A percentile compares a stretch with the other conserved stretches of the same genome.
Evolutionary conservation across 306 rosid species (phyloP).

Genomic region (Castanea mollissima): DNA sequence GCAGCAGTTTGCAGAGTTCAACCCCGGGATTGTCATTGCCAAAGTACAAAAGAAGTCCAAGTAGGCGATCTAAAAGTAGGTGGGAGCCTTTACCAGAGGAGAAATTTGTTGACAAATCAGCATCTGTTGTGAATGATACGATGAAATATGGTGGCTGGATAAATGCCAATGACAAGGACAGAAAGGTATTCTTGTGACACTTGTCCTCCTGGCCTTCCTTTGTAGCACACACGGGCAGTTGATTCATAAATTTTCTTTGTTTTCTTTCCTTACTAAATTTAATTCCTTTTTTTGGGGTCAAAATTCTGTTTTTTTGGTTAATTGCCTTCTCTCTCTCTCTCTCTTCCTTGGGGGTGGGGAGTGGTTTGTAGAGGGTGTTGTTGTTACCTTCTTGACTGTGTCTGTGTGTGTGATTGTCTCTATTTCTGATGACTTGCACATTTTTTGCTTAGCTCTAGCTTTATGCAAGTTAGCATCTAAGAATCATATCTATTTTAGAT

Average conservation of each 20-base stretch:
- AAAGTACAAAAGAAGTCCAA: constrained; percentile 75
- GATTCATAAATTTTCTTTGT: not conserved
- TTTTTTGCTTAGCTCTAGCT: not conserved
- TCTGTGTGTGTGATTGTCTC: not conserved
- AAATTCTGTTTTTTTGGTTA: not conserved
- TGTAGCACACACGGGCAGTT: not conserved
- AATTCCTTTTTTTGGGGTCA: not conserved
- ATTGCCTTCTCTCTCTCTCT: not conserved
- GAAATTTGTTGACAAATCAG: constrained; percentile 51
- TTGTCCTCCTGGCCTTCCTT: not conserved
- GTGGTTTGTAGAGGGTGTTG: not conserved
- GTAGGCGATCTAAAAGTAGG: constrained; percentile 78
- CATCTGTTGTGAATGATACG: constrained; percentile 36
- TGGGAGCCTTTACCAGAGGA: constrained; percentile 98
- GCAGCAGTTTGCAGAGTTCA: constrained; percentile 51
- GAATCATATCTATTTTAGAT: not conserved
- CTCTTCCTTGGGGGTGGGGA: not conserved
- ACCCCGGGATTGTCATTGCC: constrained; percentile 45
- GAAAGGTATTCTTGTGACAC: constrained; percentile 51
- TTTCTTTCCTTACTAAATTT: not conserved
- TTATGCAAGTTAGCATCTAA: not conserved
- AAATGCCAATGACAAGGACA: constrained; percentile 52
- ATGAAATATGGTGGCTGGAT: constrained; percentile 62
- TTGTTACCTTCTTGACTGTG: not conserved
- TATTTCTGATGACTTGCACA: not conserved